Evolutionary conservation across 116 monocot genomes (phyloP).

Genomic region (Cymodocea nodosa): DNA sequence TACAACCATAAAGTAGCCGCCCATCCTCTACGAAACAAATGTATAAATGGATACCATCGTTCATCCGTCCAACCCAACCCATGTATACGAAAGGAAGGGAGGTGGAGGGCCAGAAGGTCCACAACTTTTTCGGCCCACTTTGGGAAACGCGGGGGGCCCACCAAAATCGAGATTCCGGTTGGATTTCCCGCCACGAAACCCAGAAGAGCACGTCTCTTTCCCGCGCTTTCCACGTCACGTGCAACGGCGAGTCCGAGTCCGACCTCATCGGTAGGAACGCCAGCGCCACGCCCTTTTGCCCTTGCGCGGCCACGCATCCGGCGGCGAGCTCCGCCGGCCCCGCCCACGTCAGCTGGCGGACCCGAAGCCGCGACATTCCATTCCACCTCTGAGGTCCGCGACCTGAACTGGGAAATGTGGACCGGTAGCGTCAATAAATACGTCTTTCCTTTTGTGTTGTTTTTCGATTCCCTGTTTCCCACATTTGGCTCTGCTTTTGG

Average conservation of each 20-base stretch:
- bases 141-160: not conserved
- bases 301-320: no score
- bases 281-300: no score
- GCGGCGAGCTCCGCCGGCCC: no score
- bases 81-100: no score
- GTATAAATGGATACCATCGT: no score
- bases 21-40: no score
- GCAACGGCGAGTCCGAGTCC: not conserved
- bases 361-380: constrained; percentile 1
- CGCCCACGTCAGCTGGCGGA: not conserved
- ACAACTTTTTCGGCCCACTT: not conserved
- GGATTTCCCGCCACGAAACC: not conserved
- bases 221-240: constrained; percentile 4
- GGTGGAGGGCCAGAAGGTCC: not conserved
- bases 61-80: no score
- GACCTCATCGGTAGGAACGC: no score
- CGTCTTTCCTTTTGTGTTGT: not conserved
- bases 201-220: not conserved
- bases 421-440: not conserved
- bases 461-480: not conserved
- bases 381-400: constrained; percentile 1
- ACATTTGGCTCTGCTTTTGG: not conserved
- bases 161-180: not conserved
- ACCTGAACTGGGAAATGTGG: not conserved
- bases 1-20: no score